Percentiles rank a stretch among this genome's conserved stretches.
Conservation (phyloP, 306 rosid genomes). For the Cajanus cajan region DNA sequence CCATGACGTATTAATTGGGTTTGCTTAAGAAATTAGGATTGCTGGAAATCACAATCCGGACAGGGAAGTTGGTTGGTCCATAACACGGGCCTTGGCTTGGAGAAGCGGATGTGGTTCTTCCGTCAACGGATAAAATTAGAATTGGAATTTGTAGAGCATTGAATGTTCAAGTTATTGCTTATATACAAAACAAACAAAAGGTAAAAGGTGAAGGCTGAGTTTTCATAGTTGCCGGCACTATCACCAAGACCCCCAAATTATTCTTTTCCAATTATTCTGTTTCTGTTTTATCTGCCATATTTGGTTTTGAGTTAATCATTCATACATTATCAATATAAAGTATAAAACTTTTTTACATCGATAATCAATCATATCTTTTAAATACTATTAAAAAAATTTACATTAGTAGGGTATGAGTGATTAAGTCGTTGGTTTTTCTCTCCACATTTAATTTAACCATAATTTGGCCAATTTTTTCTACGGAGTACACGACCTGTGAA, state of each 20-base stretch:
- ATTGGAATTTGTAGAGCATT: not conserved
- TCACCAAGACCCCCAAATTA: conserved; percentile 9
- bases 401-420: too few species aligned
- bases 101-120: conserved; percentile 37
- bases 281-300: not conserved
- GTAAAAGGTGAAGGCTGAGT: conserved; percentile 14
- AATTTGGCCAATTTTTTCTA: too few species aligned
- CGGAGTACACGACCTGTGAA: too few species aligned
- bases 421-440: too few species aligned
- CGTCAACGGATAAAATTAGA: not conserved
- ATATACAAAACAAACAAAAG: conserved; percentile 27
- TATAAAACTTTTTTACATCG: too few species aligned
- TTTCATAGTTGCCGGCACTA: conserved; percentile 28
- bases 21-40: not conserved
- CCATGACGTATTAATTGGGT: not conserved
- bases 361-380: too few species aligned
- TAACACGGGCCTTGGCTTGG: not conserved
- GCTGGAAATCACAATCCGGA: not conserved
- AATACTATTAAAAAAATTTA: too few species aligned
- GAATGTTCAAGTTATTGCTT: not conserved
- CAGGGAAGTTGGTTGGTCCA: conserved; percentile 18
- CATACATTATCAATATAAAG: too few species aligned
- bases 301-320: too few species aligned
- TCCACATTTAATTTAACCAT: too few species aligned
- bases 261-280: not conserved